Evolutionary conservation across 345 rosid genomes (phyloP).

Genomic region (Cardamine chenopodiifolia): DNA sequence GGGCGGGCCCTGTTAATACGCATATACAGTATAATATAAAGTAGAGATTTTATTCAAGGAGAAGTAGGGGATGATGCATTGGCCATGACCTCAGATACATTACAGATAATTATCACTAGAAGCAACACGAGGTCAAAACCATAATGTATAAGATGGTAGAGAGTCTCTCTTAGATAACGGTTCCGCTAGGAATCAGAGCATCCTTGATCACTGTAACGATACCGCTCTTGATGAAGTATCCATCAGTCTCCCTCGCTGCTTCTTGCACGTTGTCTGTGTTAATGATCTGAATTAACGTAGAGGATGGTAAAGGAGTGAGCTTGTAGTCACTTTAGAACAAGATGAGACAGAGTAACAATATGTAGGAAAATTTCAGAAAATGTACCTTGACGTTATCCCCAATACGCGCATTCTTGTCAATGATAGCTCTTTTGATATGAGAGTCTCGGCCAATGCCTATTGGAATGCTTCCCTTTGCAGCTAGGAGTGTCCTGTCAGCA

Average conservation of each 20-base stretch:
- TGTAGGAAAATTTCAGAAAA: neutral
- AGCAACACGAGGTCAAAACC: conserved; percentile 15
- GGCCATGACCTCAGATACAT: conserved; percentile 18
- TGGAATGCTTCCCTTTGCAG: conserved; percentile 90
- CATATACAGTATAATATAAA: neutral
- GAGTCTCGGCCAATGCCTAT: conserved; percentile 88
- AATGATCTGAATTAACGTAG: conserved; percentile 57
- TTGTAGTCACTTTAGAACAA: neutral
- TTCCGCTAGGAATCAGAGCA: conserved; percentile 92
- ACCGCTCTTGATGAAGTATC: conserved; percentile 95
- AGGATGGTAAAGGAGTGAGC: neutral
- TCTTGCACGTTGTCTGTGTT: conserved; percentile 86
- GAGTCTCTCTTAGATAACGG: conserved; percentile 50
- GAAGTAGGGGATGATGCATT: conserved; percentile 10
- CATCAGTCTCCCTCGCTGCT: conserved; percentile 95
- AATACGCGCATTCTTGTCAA: conserved; percentile 92
- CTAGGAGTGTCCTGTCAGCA: conserved; percentile 80
- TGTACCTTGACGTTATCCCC: conserved; percentile 86
- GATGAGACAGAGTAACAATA: neutral
- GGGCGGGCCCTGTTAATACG: neutral
- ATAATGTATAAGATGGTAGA: neutral
- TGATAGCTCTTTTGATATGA: conserved; percentile 88
- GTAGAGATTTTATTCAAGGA: conserved; percentile 23
- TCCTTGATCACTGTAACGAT: conserved; percentile 94
- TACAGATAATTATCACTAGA: conserved; percentile 24